Percentiles rank a stretch among this genome's conserved stretches.
Conservation (phyloP, 1,284 basidiomycete genomes). For the Microbotryomycetes sp. region DNA sequence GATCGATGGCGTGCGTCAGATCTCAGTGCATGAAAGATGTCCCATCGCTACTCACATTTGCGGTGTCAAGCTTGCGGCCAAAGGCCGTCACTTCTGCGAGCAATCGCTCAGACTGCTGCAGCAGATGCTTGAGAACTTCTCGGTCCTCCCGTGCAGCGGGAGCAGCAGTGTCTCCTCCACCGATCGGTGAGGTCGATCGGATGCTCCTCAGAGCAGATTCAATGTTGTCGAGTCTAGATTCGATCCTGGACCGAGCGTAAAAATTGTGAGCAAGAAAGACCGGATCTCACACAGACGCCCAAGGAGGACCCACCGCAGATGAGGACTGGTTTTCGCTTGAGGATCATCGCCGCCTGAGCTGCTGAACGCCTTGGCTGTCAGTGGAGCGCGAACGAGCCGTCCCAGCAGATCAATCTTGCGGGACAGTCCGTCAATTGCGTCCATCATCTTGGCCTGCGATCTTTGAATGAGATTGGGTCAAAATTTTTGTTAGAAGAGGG, state of each 20-base stretch:
- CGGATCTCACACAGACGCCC: no score
- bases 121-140: slow-evolving; percentile 12
- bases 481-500: not conserved
- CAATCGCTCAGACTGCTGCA: slow-evolving; percentile 25
- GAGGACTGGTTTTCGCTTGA: no score
- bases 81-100: slow-evolving; percentile 22
- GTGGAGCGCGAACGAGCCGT: not conserved
- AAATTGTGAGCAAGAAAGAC: no score
- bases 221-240: slow-evolving; percentile 9
- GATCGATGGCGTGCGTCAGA: not conserved
- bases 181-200: not conserved
- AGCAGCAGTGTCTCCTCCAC: not conserved
- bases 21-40: not conserved
- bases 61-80: slow-evolving; percentile 16
- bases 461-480: not conserved
- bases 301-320: no score
- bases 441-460: slow-evolving; percentile 33
- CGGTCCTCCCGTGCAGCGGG: not conserved
- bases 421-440: slow-evolving; percentile 35
- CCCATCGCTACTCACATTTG: slow-evolving; percentile 7
- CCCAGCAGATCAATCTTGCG: slow-evolving; percentile 26
- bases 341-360: not conserved
- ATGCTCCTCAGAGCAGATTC: not conserved
- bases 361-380: not conserved
- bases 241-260: slow-evolving; percentile 11